Conservation (phyloP, 371 early-diverging fungal genomes). For the Catenaria anguillulae region DNA sequence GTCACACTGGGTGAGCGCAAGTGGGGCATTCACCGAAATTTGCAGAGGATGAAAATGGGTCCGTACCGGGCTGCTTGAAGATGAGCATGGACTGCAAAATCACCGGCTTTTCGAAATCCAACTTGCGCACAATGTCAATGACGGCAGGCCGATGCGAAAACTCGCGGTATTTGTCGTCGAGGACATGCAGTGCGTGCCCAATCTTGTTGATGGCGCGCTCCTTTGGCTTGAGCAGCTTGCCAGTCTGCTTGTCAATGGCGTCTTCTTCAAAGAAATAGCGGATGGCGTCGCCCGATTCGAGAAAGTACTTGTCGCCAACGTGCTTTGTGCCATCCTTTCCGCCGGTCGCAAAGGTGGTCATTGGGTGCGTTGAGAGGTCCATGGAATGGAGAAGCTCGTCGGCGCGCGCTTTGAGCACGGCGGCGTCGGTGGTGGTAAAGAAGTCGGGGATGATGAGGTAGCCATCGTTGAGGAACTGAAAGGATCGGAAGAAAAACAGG, state of each 20-base stretch:
- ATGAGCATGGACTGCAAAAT: slow-evolving; percentile 85
- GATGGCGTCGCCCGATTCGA: slow-evolving; percentile 65
- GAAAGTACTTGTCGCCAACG: slow-evolving; percentile 76
- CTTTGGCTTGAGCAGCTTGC: slow-evolving; percentile 41
- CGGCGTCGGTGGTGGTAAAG: slow-evolving; percentile 34
- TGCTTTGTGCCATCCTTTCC: slow-evolving; percentile 32
- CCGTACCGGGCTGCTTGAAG: slow-evolving; percentile 39
- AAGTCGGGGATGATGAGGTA: slow-evolving; percentile 56
- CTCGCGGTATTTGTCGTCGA: slow-evolving; percentile 52
- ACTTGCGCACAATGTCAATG: slow-evolving; percentile 33
- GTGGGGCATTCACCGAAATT: too few species aligned
- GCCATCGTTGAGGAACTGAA: slow-evolving; percentile 30
- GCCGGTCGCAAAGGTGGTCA: slow-evolving; percentile 65
- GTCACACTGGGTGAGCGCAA: too few species aligned
- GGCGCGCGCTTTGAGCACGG: slow-evolving; percentile 35
- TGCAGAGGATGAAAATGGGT: background rate
- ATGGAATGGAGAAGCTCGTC: slow-evolving; percentile 44
- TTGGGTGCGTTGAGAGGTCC: slow-evolving; percentile 55
- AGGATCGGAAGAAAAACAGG: slow-evolving; percentile 79
- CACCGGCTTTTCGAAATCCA: slow-evolving; percentile 56
- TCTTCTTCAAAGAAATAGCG: slow-evolving; percentile 78
- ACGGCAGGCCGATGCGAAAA: slow-evolving; percentile 41
- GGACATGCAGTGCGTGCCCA: slow-evolving; percentile 70
- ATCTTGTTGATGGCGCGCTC: slow-evolving; percentile 74
- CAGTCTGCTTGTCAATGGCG: slow-evolving; percentile 45